A percentile compares a stretch with the other conserved stretches of the same genome.
phyloP scores from a whole-genome alignment of 805 yeast genomes.

The Ogataea henricii region DNA sequence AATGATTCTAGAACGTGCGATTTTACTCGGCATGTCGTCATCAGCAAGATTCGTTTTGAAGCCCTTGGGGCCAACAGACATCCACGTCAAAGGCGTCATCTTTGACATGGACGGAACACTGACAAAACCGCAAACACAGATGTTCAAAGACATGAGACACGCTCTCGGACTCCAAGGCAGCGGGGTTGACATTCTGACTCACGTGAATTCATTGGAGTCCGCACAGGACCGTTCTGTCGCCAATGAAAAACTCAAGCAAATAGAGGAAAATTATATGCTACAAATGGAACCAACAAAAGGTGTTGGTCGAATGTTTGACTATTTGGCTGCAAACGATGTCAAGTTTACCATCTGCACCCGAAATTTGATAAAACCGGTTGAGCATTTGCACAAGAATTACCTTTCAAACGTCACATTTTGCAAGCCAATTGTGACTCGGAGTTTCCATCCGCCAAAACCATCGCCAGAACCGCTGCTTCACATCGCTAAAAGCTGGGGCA shows the following conservation, averaged over 20 bases:
- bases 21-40: not conserved
- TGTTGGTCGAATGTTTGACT: slow-evolving; percentile 42
- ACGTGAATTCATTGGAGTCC: slow-evolving; percentile 45
- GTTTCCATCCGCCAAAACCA: slow-evolving; percentile 70
- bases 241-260: slow-evolving; percentile 44
- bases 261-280: slow-evolving; percentile 66
- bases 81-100: slow-evolving; percentile 46
- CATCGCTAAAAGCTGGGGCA: slow-evolving; percentile 52
- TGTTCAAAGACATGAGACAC: slow-evolving; percentile 56
- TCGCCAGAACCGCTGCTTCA: slow-evolving; percentile 62
- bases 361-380: slow-evolving; percentile 55
- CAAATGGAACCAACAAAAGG: slow-evolving; percentile 56
- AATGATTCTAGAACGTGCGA: not conserved
- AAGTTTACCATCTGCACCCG: slow-evolving; percentile 65
- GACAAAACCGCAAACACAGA: slow-evolving; percentile 57
- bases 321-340: slow-evolving; percentile 31
- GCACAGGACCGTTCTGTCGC: slow-evolving; percentile 46
- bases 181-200: slow-evolving; percentile 53
- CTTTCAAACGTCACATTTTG: slow-evolving; percentile 39
- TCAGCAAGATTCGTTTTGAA: slow-evolving; percentile 24
- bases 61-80: slow-evolving; percentile 27
- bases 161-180: slow-evolving; percentile 50
- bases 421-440: slow-evolving; percentile 61
- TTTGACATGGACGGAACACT: slow-evolving; percentile 85
- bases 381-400: slow-evolving; percentile 47